Conservation (phyloP, 352 stramenopile genomes). For the Phytophthora constricta region DNA sequence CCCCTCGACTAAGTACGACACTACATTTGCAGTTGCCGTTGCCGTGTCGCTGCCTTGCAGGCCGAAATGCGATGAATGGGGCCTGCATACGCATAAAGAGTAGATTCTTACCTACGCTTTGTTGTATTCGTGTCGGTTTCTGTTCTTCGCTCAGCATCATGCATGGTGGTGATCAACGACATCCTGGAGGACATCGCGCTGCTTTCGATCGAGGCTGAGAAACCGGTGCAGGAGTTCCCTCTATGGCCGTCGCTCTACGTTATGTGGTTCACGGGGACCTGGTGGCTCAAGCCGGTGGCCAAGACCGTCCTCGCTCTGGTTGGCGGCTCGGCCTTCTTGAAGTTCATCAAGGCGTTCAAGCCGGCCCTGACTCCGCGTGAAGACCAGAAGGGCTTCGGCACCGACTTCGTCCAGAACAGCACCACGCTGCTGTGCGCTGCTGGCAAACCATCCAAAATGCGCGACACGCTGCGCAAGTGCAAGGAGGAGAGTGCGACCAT, state of each 20-base stretch:
- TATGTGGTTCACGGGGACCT: slow-evolving; percentile 21
- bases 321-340: slow-evolving; percentile 17
- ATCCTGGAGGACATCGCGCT: slow-evolving; percentile 29
- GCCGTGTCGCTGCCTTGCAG: too few species aligned
- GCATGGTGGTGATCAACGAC: slow-evolving; percentile 39
- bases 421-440: slow-evolving; percentile 37
- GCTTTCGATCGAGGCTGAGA: slow-evolving; percentile 1
- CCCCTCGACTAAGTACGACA: too few species aligned
- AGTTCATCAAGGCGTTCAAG: slow-evolving; percentile 41
- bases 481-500: slow-evolving; percentile 33
- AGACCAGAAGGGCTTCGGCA: slow-evolving; percentile 39
- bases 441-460: slow-evolving; percentile 34
- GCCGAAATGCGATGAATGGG: too few species aligned
- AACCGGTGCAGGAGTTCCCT: slow-evolving; percentile 9
- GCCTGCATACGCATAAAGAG: too few species aligned
- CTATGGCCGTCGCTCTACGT: slow-evolving; percentile 37
- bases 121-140: too few species aligned
- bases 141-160: too few species aligned
- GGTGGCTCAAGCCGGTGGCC: slow-evolving; percentile 25
- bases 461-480: slow-evolving; percentile 29
- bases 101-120: too few species aligned
- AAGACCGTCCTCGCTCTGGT: slow-evolving; percentile 15
- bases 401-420: slow-evolving; percentile 28
- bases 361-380: slow-evolving; percentile 19
- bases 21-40: too few species aligned